phyloP scores from a whole-genome alignment of 1,284 basidiomycete species.

The Meira miltonrushii region DNA sequence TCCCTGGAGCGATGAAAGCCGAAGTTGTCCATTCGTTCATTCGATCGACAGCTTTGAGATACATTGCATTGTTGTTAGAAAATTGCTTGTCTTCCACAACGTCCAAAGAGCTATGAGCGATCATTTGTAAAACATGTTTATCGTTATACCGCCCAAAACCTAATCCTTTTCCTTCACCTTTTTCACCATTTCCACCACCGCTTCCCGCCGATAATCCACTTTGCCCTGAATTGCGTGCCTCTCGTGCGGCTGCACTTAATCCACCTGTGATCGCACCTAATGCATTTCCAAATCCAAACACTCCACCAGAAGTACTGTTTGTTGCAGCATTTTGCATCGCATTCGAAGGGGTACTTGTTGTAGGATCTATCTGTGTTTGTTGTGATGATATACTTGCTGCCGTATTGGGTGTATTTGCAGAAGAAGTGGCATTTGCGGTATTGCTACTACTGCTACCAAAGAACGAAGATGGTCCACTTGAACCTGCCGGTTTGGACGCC shows the following conservation, averaged over 20 bases:
- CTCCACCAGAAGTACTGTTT: slow-evolving; percentile 8
- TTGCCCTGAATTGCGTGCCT: background rate
- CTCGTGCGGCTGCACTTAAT: slow-evolving; percentile 8
- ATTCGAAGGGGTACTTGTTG: background rate
- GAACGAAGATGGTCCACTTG: slow-evolving; percentile 15
- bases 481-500: slow-evolving; percentile 24
- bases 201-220: background rate
- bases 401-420: background rate
- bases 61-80: slow-evolving; percentile 25
- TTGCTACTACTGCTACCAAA: slow-evolving; percentile 5
- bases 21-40: slow-evolving; percentile 47
- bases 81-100: slow-evolving; percentile 44
- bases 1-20: slow-evolving; percentile 39
- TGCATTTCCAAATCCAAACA: slow-evolving; percentile 17
- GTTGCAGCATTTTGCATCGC: background rate
- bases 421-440: background rate
- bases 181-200: background rate
- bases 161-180: slow-evolving; percentile 23
- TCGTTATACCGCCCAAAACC: slow-evolving; percentile 26
- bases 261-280: slow-evolving; percentile 13
- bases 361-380: background rate
- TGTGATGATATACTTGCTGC: background rate
- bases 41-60: slow-evolving; percentile 43
- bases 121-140: slow-evolving; percentile 42
- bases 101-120: slow-evolving; percentile 48